Conservation (phyloP, 1,284 basidiomycete species). For the Sporisorium iseilematis-ciliati region DNA sequence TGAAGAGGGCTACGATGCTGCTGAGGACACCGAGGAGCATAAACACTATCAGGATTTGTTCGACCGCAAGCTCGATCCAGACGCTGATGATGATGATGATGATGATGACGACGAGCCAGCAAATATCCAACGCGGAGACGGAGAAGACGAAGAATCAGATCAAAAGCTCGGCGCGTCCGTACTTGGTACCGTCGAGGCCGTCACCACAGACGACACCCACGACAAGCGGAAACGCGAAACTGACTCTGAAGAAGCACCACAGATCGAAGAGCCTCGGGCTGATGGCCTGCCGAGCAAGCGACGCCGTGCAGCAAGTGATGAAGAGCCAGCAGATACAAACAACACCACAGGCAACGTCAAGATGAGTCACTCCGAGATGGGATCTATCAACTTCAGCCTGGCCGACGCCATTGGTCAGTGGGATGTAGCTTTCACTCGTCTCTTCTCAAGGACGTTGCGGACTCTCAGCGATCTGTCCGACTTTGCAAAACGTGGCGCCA, state of each 20-base stretch:
- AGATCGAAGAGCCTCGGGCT: slow-evolving; percentile 19
- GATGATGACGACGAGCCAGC: slow-evolving; percentile 25
- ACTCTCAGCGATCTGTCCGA: slow-evolving; percentile 50
- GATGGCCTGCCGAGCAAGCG: slow-evolving; percentile 34
- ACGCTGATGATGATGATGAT: slow-evolving; percentile 43
- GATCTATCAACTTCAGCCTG: slow-evolving; percentile 37
- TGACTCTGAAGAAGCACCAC: neutral
- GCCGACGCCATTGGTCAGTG: slow-evolving; percentile 45
- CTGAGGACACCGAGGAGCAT: slow-evolving; percentile 44
- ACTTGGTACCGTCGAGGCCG: slow-evolving; percentile 30
- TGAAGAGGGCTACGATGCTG: slow-evolving; percentile 22
- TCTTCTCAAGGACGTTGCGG: slow-evolving; percentile 46
- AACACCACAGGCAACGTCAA: slow-evolving; percentile 15
- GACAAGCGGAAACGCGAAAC: slow-evolving; percentile 37
- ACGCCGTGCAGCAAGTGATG: slow-evolving; percentile 17
- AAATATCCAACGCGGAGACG: neutral
- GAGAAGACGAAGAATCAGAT: slow-evolving; percentile 8
- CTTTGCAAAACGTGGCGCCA: slow-evolving; percentile 8
- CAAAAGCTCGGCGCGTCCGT: slow-evolving; percentile 41
- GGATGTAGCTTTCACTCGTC: slow-evolving; percentile 50
- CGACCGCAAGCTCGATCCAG: slow-evolving; percentile 49
- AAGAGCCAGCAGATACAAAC: neutral
- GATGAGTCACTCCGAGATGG: slow-evolving; percentile 42
- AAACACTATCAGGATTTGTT: slow-evolving; percentile 47
- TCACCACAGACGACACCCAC: slow-evolving; percentile 3